Base-by-base conservation (phyloP, 1,139 yeast species). In the Yamadazyma dushanensis region DNA sequence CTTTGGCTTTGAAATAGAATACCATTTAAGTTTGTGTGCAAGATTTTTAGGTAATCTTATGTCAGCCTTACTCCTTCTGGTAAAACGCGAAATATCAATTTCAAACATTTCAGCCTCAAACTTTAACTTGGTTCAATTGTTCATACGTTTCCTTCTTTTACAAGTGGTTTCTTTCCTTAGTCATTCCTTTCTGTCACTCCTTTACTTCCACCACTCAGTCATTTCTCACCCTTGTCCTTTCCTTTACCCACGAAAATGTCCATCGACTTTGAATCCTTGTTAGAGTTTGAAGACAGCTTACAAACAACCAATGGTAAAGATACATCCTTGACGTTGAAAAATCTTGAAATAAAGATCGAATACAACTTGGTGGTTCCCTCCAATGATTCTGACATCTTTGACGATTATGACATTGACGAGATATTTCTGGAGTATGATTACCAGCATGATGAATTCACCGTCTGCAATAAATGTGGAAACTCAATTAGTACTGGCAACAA, bases 1-100 rank as follows among this genome's bases (percentile, higher is more conserved):
- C 46, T 21, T 44, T 55, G 1, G 79, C 71, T 36, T 66, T 65
- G 57, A 73, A 80, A 48, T 75, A 80, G 56, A 71, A 80, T 6
- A 80, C 86, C 86, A 80, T 80, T 14, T 18, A 16, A 21, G 24
- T 10, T 13, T 21, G n/a, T 7, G 25, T 22, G n/a, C 16, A 24
- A 7, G 9, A 19, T 9, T 19, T 6, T 9, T 9, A 19, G 9
- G 21, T 19, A 9, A 19, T 24, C 5, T n/a, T 11, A 24, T 24
- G 26, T 24, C 16, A 14, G 27, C n/a, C 18, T 14, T 25, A 11
- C 27, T 25, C 27, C 27, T 24, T 25, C 26, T 8, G 11, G 15
- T 24, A 8, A 13, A 15, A 25, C 27, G 27, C 27, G 18, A 14
- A 14, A 15, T 15, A 4, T 5, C n/a, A 11, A 11, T 10, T 25